Evolutionary conservation across 352 stramenopile species (phyloP), one percentile per base, ranked within the genome.

Genomic region (Phytophthora pinifolia): DNA sequence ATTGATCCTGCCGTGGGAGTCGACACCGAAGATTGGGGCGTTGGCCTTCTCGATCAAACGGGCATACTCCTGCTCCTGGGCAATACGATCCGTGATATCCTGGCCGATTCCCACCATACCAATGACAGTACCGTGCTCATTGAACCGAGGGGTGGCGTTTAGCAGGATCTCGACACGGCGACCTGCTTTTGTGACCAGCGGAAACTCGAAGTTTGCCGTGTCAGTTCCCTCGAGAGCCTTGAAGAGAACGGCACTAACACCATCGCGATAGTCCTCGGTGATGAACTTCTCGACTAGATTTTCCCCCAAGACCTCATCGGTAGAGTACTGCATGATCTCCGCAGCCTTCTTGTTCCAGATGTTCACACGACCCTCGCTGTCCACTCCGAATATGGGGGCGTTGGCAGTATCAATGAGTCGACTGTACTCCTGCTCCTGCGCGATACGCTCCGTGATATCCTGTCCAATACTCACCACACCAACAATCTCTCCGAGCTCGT

Each of bases 261-360:
- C 75, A 13, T 86, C 62, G 10, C 78, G 74, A 39, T 93, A 88
- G 29, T 95, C 75, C 42, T 83, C 64, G 1, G 76, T 85, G 49
- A 98, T 97, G 49, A 97, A 97, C 46, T 93, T 85, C 31, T 97
- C 72, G 6, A 98, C 88, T 4, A 98, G 57, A 2, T 93, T 79
- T 51, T 89, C 68, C 0, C 83, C 91, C 65, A 98, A 79, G 6
- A 97, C 92, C 61, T 98, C 92, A 9, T 89, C 64, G 2, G 80
- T 82, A 6, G 75, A 74, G 61, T 96, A 98, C 59, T 96, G 88
- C 32, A 91, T 98, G 49, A 94, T 92, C 20, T 94, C 82, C 8
- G 81, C 82, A 8, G 88, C 87, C 57, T 97, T 97, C 39, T 96
- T 83, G 62, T 98, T 96, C 86, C 86, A 96, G 54, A 96, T 95